Conservation (phyloP, 148 eudicot genomes). For the Diospyros kaki region DNA sequence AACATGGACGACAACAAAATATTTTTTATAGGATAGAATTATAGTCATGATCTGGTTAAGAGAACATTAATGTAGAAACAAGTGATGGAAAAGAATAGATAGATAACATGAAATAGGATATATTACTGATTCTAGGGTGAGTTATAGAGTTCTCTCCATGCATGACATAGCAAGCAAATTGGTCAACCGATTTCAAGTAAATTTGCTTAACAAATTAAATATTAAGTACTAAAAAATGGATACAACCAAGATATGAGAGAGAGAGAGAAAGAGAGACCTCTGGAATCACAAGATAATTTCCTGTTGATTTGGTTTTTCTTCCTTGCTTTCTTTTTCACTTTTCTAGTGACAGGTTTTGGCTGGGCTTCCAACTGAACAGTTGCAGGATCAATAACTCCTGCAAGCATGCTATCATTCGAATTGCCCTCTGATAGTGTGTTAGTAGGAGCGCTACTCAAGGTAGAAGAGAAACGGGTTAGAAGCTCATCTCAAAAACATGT, state of each 20-base stretch:
- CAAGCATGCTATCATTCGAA: slow-evolving; percentile 3
- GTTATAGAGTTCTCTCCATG: background rate
- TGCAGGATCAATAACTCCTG: slow-evolving; percentile 8
- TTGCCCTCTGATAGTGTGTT: slow-evolving; percentile 14
- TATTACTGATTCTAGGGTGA: background rate
- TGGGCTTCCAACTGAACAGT: slow-evolving; percentile 20
- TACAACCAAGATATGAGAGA: background rate
- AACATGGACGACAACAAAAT: background rate
- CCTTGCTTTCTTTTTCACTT: slow-evolving; percentile 51
- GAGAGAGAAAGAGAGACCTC: slow-evolving; percentile 20
- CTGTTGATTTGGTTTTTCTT: slow-evolving; percentile 40
- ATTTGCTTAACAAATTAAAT: background rate
- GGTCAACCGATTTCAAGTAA: background rate
- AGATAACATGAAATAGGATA: background rate
- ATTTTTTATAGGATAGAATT: background rate
- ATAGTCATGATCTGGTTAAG: background rate
- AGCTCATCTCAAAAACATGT: background rate
- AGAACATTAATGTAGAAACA: too few relatives aligned
- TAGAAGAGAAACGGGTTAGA: slow-evolving; percentile 7
- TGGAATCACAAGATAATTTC: slow-evolving; percentile 32
- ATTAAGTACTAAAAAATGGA: background rate
- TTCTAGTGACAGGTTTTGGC: slow-evolving; percentile 20
- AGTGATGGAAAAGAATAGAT: too few relatives aligned
- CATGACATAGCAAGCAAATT: background rate
- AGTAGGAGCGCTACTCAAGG: slow-evolving; percentile 11